Percentiles rank a stretch among this genome's conserved stretches.
Conservation (phyloP, 73 alveolate species). For the Urostyla sp. region DNA sequence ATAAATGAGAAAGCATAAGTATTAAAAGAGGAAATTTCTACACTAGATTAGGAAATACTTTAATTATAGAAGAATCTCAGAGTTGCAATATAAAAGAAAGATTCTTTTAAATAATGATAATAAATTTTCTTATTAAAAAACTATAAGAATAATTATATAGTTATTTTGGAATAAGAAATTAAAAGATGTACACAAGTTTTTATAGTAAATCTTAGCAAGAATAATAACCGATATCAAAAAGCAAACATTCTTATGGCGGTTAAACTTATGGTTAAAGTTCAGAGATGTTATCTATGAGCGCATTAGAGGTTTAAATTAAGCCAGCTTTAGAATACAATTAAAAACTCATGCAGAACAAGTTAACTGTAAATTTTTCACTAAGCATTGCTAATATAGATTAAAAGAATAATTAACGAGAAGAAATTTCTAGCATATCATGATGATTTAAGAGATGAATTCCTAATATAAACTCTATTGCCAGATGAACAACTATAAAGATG, state of each 20-base stretch:
- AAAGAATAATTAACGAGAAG: conserved; percentile 43
- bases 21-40: conserved; percentile 29
- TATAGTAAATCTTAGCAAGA: neutral
- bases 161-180: neutral
- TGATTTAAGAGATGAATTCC: conserved; percentile 55
- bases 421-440: conserved; percentile 52
- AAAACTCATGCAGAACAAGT: conserved; percentile 28
- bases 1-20: conserved; percentile 58
- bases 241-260: conserved; percentile 6
- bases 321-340: conserved; percentile 56
- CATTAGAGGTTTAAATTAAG: conserved; percentile 53
- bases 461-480: conserved; percentile 38
- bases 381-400: neutral
- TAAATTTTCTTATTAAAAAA: neutral
- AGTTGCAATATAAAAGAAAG: conserved; percentile 35
- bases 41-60: conserved; percentile 38
- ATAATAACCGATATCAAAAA: neutral
- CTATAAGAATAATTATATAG: neutral
- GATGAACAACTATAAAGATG: conserved; percentile 58
- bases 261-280: conserved; percentile 1
- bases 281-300: conserved; percentile 40
- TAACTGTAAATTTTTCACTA: conserved; percentile 25
- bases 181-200: conserved; percentile 39
- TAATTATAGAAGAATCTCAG: conserved; percentile 37
- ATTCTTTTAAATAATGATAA: neutral